Evolutionary conservation across 345 rosid species (phyloP).

Genomic region (Rhizophora apiculata): DNA sequence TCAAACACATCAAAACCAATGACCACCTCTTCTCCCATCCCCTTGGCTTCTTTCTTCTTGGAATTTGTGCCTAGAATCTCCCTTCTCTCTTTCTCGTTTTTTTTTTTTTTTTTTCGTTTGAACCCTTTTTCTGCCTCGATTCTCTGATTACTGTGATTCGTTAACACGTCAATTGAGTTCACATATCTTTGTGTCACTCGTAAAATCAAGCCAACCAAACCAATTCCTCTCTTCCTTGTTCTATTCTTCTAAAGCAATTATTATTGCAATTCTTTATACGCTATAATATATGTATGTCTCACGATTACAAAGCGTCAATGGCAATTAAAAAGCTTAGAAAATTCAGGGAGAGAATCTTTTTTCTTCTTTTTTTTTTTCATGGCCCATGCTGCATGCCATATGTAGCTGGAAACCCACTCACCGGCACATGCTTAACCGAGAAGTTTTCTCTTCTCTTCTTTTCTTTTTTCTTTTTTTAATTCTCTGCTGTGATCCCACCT

Average conservation of each 20-base stretch:
- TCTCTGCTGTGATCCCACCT: slow-evolving; percentile 33
- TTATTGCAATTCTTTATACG: slow-evolving; percentile 27
- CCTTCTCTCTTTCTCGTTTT: slow-evolving; percentile 4
- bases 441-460: background rate
- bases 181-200: too few relatives aligned
- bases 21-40: slow-evolving; percentile 43
- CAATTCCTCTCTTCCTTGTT: background rate
- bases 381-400: slow-evolving; percentile 53
- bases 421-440: slow-evolving; percentile 52
- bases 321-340: slow-evolving; percentile 14
- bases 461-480: slow-evolving; percentile 3
- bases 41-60: slow-evolving; percentile 55
- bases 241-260: slow-evolving; percentile 24
- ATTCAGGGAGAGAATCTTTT: slow-evolving; percentile 24
- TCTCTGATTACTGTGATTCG: too few relatives aligned
- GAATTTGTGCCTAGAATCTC: slow-evolving; percentile 50
- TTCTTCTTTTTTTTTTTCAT: slow-evolving; percentile 22
- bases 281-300: background rate
- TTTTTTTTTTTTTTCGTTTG: background rate
- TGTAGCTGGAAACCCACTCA: slow-evolving; percentile 62
- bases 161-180: too few relatives aligned
- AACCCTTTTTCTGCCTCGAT: background rate
- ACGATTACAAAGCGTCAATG: slow-evolving; percentile 8
- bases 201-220: slow-evolving; percentile 10
- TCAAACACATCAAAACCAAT: slow-evolving; percentile 28